Percentiles rank a stretch among this genome's conserved stretches.
Evolutionary conservation across 1,139 yeast genomes (phyloP).

Genomic region (Candida sp.): DNA sequence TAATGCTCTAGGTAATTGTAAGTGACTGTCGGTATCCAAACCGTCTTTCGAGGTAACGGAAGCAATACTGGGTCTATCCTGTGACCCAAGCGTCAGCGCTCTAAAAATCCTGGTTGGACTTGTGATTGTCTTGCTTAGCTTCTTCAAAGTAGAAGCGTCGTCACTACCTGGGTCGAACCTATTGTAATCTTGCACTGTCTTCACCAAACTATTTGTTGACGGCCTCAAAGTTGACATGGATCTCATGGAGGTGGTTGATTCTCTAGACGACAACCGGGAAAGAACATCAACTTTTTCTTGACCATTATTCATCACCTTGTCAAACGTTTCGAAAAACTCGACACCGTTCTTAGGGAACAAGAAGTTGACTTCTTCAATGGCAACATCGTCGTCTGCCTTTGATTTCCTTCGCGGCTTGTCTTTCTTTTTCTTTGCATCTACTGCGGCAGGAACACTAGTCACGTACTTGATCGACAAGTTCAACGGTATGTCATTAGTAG

Average conservation of each 20-base stretch:
- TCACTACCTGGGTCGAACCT: neutral
- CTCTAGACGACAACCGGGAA: neutral
- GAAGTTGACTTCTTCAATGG: constrained; percentile 69
- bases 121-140: constrained; percentile 22
- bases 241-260: neutral
- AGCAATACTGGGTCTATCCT: constrained; percentile 3
- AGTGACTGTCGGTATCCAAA: constrained; percentile 3
- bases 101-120: constrained; percentile 22
- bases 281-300: neutral
- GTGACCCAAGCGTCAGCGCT: neutral
- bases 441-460: neutral
- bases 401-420: constrained; percentile 12
- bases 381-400: constrained; percentile 20
- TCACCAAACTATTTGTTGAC: constrained; percentile 17
- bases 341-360: constrained; percentile 57
- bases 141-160: constrained; percentile 19
- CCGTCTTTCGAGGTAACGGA: constrained; percentile 3
- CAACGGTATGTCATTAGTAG: constrained; percentile 22
- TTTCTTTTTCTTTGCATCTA: constrained; percentile 9
- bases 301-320: constrained; percentile 22
- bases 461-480: constrained; percentile 27
- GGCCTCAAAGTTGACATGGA: constrained; percentile 17
- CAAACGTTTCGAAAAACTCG: constrained; percentile 27
- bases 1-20: constrained; percentile 35
- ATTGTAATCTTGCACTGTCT: constrained; percentile 11